Percentiles rank a stretch among this genome's conserved stretches.
phyloP scores from a whole-genome alignment of 768 basidiomycete species.

The Phylloporus arenicola region DNA sequence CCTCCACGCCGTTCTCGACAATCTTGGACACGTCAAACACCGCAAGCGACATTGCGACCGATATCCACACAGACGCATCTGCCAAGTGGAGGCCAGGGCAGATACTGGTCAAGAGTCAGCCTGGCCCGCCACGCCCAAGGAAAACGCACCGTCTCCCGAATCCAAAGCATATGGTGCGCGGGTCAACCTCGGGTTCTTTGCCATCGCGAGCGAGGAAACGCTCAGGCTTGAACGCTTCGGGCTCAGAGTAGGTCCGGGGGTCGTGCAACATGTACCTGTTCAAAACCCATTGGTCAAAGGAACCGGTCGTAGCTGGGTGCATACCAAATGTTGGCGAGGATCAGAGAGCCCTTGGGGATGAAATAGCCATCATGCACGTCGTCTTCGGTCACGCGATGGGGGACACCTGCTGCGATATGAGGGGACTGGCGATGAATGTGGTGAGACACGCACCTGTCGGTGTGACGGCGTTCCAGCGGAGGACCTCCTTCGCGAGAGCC shows the following conservation, averaged over 20 bases:
- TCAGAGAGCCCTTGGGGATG: slow-evolving; percentile 44
- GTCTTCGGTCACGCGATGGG: slow-evolving; percentile 54
- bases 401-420: slow-evolving; percentile 29
- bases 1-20: slow-evolving; percentile 40
- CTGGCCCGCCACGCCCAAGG: slow-evolving; percentile 1
- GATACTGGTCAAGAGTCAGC: slow-evolving; percentile 13
- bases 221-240: slow-evolving; percentile 53
- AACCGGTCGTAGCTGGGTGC: background rate
- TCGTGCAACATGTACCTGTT: slow-evolving; percentile 31
- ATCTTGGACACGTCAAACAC: slow-evolving; percentile 44
- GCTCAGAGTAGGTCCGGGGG: slow-evolving; percentile 42
- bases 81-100: slow-evolving; percentile 43
- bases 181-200: slow-evolving; percentile 46
- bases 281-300: background rate
- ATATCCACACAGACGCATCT: slow-evolving; percentile 45
- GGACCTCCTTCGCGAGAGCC: slow-evolving; percentile 54
- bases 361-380: slow-evolving; percentile 59
- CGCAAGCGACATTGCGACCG: slow-evolving; percentile 41
- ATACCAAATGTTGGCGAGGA: slow-evolving; percentile 23
- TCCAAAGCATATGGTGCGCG: slow-evolving; percentile 59
- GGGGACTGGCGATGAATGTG: slow-evolving; percentile 7
- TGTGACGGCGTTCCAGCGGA: slow-evolving; percentile 39
- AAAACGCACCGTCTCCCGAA: slow-evolving; percentile 55
- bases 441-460: slow-evolving; percentile 37
- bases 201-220: slow-evolving; percentile 43